Base-by-base conservation (phyloP, 257 asterid genomes). In the Cinchona pubescens region DNA sequence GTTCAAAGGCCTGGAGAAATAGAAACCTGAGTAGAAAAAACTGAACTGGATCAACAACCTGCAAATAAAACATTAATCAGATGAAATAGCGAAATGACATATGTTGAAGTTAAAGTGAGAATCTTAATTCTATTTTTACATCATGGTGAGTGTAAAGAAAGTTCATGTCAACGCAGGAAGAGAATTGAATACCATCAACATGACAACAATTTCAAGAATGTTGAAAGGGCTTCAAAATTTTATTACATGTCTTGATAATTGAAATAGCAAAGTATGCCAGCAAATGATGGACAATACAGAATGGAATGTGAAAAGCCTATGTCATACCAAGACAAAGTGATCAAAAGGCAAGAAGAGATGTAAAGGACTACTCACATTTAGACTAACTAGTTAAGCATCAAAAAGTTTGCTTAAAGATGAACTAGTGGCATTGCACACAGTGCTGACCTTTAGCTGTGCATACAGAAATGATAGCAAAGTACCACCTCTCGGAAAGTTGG, bases 31-130 rank as follows among this genome's bases (percentile, higher is more conserved):
- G 91, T 78, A 92, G 87, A 78, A 92, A 73, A 79, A 83, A 79
- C 78, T 92, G 96, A 75, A 86, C 96, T 51, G 96, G 93, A 88
- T 91, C 96, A 70, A 94, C 97, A 72, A 88, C 93, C 99, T 95
- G 83, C 21, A 82, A 78, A 23, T 51, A 46, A 65, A 25, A 30
- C 72, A 1, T 45, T 4, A 43, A 35, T 62, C 64, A 34, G 75
- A 70, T 51, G 63, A 32, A 30, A 53, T 3, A 34, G 63, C 45
- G 55, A 71, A 27, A 55, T 15, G 11, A 32, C 74, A 49, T n/a
- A n/a, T n/a, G n/a, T n/a, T 70, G 46, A 49, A 40, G 69, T 55
- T 56, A 30, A 58, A 76, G 56, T 23, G 30, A 76, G 27, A 75
- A 38, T 51, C 7, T 8, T 51, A 29, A 67, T 21, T 38, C 45